These are phyloP conservation scores for Ceratopteris richardii DNA, from an alignment of 75 land plant genomes.

Conservation along the genomic window DNA sequence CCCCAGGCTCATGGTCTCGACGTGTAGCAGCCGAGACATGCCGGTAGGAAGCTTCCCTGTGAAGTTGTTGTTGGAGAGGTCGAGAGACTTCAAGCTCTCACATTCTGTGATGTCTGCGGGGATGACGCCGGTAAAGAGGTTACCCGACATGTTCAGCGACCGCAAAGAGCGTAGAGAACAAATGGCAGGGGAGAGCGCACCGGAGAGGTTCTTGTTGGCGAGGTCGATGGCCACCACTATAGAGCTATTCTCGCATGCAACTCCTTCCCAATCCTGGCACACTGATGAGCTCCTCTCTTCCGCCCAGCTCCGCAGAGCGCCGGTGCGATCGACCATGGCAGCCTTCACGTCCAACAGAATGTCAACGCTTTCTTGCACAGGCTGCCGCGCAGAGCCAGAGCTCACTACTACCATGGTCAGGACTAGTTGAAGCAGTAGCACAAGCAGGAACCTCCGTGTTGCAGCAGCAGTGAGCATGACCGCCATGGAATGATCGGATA, in stretches of 20 bases:
- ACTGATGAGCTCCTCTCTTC: neutral
- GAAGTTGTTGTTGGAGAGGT: constrained; percentile 60
- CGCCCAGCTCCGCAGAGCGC: constrained; percentile 20
- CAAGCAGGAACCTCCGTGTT: too few species aligned
- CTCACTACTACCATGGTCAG: too few species aligned
- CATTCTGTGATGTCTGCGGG: constrained; percentile 40
- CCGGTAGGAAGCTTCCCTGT: constrained; percentile 44
- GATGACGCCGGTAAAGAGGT: constrained; percentile 38
- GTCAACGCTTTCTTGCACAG: too few species aligned
- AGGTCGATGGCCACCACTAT: constrained; percentile 33
- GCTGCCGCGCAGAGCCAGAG: too few species aligned
- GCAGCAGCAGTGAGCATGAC: too few species aligned
- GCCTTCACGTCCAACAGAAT: constrained; percentile 21
- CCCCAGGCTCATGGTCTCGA: constrained; percentile 36
- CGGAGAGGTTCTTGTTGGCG: constrained; percentile 47
- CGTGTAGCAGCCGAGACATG: constrained; percentile 20
- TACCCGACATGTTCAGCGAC: constrained; percentile 32
- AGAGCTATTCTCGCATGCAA: constrained; percentile 25
- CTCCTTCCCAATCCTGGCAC: constrained; percentile 46
- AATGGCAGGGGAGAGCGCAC: constrained; percentile 38
- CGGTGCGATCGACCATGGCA: constrained; percentile 14
- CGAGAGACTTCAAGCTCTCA: constrained; percentile 32
- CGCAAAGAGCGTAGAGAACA: constrained; percentile 40
- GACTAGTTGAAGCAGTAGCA: too few species aligned
- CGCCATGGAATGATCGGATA: too few species aligned